Evolutionary conservation across 352 stramenopile species (phyloP).

Genomic region (Elongisporangium prolatum): DNA sequence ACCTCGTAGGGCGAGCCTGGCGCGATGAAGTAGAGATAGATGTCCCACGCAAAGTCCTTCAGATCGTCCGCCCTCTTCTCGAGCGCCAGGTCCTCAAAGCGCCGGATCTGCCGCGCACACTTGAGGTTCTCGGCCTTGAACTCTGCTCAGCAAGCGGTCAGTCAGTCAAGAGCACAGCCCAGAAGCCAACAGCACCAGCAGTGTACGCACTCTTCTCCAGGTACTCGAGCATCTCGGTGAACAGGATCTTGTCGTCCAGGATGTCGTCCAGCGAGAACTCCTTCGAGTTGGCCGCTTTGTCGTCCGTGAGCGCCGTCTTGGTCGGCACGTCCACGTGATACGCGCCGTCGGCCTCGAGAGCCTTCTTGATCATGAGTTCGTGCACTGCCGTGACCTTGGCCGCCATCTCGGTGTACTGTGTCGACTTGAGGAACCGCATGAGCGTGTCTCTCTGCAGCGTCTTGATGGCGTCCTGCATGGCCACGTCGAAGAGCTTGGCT

Average conservation of each 20-base stretch:
- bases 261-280: constrained; percentile 81
- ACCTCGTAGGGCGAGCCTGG: constrained; percentile 71
- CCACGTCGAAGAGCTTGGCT: constrained; percentile 79
- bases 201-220: constrained; percentile 70
- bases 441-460: constrained; percentile 82
- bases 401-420: constrained; percentile 77
- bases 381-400: constrained; percentile 46
- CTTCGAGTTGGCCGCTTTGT: constrained; percentile 37
- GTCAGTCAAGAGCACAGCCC: not conserved
- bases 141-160: constrained; percentile 22
- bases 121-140: constrained; percentile 86
- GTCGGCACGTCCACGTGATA: constrained; percentile 64
- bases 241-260: constrained; percentile 75
- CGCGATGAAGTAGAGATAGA: constrained; percentile 84
- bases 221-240: constrained; percentile 82
- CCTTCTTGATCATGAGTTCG: constrained; percentile 60
- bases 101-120: constrained; percentile 71
- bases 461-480: constrained; percentile 80
- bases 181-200: not conserved
- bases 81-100: constrained; percentile 71
- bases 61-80: constrained; percentile 67
- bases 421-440: constrained; percentile 69
- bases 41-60: constrained; percentile 75
- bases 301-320: constrained; percentile 52
- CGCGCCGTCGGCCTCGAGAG: constrained; percentile 55